Percentiles rank a stretch among this genome's conserved stretches.
Conservation (phyloP, 257 asterid species). For the Solanum pimpinellifolium region DNA sequence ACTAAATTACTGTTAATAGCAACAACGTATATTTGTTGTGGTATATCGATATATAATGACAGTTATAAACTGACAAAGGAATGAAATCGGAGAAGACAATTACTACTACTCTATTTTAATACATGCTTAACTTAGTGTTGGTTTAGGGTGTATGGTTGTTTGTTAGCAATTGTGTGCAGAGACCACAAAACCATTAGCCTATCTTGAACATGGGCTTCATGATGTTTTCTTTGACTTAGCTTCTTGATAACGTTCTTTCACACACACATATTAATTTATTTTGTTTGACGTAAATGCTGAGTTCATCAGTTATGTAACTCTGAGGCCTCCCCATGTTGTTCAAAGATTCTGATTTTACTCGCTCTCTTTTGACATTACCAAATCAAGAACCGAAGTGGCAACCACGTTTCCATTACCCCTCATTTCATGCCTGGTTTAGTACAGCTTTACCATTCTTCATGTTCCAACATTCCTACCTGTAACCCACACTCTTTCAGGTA, state of each 20-base stretch:
- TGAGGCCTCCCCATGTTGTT: neutral
- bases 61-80: neutral
- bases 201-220: conserved; percentile 19
- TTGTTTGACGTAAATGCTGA: neutral
- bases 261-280: neutral
- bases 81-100: neutral
- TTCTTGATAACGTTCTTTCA: conserved; percentile 9
- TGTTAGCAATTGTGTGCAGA: neutral
- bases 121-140: neutral
- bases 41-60: neutral
- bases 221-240: conserved; percentile 19
- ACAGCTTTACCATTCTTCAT: conserved; percentile 15
- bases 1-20: neutral
- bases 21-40: neutral
- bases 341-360: conserved; percentile 5
- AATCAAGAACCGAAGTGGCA: conserved; percentile 17
- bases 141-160: neutral
- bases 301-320: neutral
- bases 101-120: neutral
- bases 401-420: conserved; percentile 33
- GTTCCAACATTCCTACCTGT: conserved; percentile 14
- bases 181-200: neutral
- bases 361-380: neutral
- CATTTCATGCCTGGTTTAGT: conserved; percentile 4
- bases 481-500: neutral